Evolutionary conservation across 2,329 filamentous ascomycete genomes (phyloP), one percentile per base, ranked within the genome.

Genomic region (Cytospora chrysosperma): DNA sequence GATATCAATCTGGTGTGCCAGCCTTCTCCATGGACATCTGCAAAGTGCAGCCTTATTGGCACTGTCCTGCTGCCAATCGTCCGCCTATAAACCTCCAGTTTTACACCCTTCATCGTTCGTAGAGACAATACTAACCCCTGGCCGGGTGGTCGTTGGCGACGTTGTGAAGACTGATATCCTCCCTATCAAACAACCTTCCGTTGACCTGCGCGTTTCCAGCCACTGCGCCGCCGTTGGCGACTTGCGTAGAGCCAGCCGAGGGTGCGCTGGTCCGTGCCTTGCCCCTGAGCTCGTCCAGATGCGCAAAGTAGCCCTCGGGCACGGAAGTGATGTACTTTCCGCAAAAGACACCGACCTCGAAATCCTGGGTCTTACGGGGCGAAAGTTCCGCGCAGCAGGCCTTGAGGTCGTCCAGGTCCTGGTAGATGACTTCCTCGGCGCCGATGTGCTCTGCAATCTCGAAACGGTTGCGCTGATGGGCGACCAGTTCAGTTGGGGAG

Each of bases 261-360:
- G 56, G 49, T 21, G 56, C 65, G 7, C 59, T 67, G 75, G 90
- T 90, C 67, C 83, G 81, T 67, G 85, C 88, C 74, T 91, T 88
- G 54, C 89, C 90, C 59, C 91, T 83, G 21, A 93, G 77, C 64
- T 83, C 79, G 75, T 91, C 88, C 6, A 96, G 81, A 70, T 92
- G 91, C 68, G 91, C 86, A 69, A 97, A 95, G 77, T 97, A 97
- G 43, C 85, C 88, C 8, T 88, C 83, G 1, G 89, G 85, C 1
- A 97, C 90, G 0, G 87, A 86, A 0, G 94, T 97, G 66, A 91
- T 82, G 75, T 97, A 97, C 67, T 88, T 86, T 53, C 94, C 94
- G 72, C 88, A 92, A 79, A 98, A 97, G 10, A 97, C 93, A 60
- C 94, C 93, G 2, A 96, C 88, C 73, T 98, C 94, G 69, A 97